Evolutionary conservation across 352 stramenopile genomes (phyloP), one percentile per base, ranked within the genome.

Genomic region (Pythium coloratum): DNA sequence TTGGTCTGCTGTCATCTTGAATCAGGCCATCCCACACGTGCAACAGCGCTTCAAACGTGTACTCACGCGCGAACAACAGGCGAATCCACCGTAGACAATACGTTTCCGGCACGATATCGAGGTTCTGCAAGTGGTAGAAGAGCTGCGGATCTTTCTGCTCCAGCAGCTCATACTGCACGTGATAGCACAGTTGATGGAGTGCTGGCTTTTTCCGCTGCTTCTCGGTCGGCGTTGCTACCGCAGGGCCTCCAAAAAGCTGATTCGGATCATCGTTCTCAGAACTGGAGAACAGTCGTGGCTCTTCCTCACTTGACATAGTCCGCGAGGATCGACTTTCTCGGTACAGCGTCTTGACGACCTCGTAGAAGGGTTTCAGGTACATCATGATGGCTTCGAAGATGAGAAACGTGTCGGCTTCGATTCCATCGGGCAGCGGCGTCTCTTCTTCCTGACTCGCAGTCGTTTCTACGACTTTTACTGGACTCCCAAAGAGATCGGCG

Each of bases 1-100:
- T 13, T 1, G 61, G 64, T 0, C 81, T 72, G 26, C 36, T 69
- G 1, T 13, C 44, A 34, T 90, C 77, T 38, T 77, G 32, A 54
- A 95, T 86, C 65, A 95, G 83, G 4, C 77, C 83, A 69, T 91
- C 78, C 84, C 86, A 95, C 1, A 95, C 58, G 26, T 66, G 66
- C 13, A 95, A 40, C 2, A 92, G 55, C 28, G 89, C 76, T 10
- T 88, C 70, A 44, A 95, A 76, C 3, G 70, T 71, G 46, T 88
- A 95, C 63, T 95, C 87, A 1, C 87, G 78, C n/a, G 84, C 84
- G 49, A 95, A 86, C 1, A 95, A 56, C 28, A 95, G 75, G 0
- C 87, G 87, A 16, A 93, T 78, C 87, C 87, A 95, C 10, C 87
- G 77, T 18, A 94, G 69, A 32, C 87, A 93, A 68, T 95, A 93